phyloP scores from a whole-genome alignment of 139 green algal genomes.

The Tetradesmus lagerheimii region DNA sequence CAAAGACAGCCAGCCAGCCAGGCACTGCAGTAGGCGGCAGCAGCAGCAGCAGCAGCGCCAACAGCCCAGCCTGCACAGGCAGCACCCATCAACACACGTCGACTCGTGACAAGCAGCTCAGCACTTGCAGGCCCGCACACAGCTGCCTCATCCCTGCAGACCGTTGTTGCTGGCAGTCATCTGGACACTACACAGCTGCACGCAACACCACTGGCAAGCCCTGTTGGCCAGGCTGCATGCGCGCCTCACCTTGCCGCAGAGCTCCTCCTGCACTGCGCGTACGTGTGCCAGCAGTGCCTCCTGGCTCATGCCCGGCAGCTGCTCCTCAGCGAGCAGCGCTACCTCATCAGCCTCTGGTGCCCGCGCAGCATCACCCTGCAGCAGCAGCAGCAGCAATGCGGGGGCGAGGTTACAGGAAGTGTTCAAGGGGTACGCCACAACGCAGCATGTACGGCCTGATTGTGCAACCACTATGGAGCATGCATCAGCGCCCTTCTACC shows the following conservation, averaged over 20 bases:
- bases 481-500: neutral
- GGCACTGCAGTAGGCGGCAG: neutral
- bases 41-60: neutral
- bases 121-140: too few species aligned
- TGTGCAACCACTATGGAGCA: neutral
- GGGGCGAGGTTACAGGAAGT: neutral
- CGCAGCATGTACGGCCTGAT: too few species aligned
- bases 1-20: too few species aligned
- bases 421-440: too few species aligned
- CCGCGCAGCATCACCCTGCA: neutral
- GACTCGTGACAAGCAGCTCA: too few species aligned
- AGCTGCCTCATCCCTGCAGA: too few species aligned
- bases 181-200: neutral
- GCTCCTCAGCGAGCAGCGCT: slow-evolving; percentile 24
- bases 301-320: slow-evolving; percentile 25
- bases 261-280: slow-evolving; percentile 24
- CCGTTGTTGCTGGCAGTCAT: too few species aligned
- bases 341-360: neutral
- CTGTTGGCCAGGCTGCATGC: neutral
- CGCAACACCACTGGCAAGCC: too few species aligned
- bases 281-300: slow-evolving; percentile 46
- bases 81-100: neutral
- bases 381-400: neutral
- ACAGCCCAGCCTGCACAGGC: neutral
- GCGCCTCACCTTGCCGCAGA: slow-evolving; percentile 30